These are phyloP conservation scores for Cucumis sativus DNA, from an alignment of 306 rosid genomes.

Conservation along the genomic window DNA sequence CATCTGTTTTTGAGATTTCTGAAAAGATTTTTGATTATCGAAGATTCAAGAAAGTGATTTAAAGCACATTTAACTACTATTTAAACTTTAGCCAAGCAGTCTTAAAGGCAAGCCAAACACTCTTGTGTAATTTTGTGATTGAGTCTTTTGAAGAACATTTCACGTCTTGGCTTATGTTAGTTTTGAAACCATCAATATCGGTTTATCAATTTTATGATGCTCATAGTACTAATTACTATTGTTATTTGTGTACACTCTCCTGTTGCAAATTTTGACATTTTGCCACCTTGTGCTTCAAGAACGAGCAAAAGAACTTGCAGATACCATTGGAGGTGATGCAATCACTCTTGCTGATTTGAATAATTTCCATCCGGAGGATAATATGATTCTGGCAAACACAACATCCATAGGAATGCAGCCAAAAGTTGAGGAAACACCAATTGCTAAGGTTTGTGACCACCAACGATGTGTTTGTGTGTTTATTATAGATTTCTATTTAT, in stretches of 20 bases:
- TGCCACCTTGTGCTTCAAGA: slow-evolving; percentile 20
- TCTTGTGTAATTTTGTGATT: neutral
- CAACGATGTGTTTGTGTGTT: neutral
- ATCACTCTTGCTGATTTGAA: slow-evolving; percentile 62
- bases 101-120: neutral
- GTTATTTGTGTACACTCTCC: neutral
- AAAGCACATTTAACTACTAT: too few species aligned
- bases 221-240: neutral
- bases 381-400: slow-evolving; percentile 89
- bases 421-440: slow-evolving; percentile 71
- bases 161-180: neutral
- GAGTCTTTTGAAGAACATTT: neutral
- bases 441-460: slow-evolving; percentile 21
- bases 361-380: slow-evolving; percentile 67
- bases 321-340: slow-evolving; percentile 64
- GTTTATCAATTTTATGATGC: neutral
- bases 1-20: neutral
- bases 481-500: neutral
- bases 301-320: slow-evolving; percentile 85
- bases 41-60: too few species aligned
- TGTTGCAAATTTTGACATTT: neutral
- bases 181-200: neutral
- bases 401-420: slow-evolving; percentile 98
- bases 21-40: neutral
- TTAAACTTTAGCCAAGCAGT: neutral